These are phyloP conservation scores for Boechera retrofracta DNA, from an alignment of 345 rosid genomes.

Conservation along the genomic window DNA sequence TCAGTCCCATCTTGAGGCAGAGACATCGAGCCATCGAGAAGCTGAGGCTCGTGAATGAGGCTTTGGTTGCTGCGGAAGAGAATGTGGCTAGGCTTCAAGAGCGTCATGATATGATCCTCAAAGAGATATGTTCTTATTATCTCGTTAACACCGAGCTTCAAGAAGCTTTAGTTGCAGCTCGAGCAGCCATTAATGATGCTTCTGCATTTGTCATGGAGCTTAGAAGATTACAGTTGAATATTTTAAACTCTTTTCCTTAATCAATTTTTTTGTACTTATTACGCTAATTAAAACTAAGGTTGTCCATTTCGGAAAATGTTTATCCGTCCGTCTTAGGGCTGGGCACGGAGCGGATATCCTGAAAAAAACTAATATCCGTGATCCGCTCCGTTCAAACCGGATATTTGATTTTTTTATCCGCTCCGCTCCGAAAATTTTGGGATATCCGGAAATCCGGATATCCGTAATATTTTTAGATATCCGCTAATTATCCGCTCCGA, in stretches of 20 bases:
- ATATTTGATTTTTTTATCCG: too few relatives aligned
- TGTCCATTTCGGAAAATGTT: too few relatives aligned
- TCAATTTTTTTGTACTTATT: neutral
- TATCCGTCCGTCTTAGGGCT: too few relatives aligned
- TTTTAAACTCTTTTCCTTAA: constrained; percentile 50
- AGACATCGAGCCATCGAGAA: constrained; percentile 54
- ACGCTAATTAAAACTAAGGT: neutral
- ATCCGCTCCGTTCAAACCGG: too few relatives aligned
- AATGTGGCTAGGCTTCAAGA: constrained; percentile 56
- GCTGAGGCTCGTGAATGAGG: constrained; percentile 56
- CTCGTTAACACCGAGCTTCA: constrained; percentile 54
- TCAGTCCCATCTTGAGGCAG: constrained; percentile 46
- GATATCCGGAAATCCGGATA: too few relatives aligned
- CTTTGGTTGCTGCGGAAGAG: constrained; percentile 59
- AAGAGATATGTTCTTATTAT: constrained; percentile 54
- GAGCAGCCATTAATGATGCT: constrained; percentile 58
- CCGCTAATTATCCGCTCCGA: too few relatives aligned
- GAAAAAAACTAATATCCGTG: too few relatives aligned
- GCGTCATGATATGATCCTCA: constrained; percentile 61
- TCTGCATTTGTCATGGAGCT: constrained; percentile 50
- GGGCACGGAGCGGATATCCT: too few relatives aligned
- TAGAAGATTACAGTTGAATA: constrained; percentile 58
- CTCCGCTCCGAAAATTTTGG: too few relatives aligned
- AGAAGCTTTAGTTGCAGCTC: constrained; percentile 54
- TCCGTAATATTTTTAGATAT: too few relatives aligned